Evolutionary conservation across 352 stramenopile species (phyloP).

Genomic region (Phytophthora vignae): DNA sequence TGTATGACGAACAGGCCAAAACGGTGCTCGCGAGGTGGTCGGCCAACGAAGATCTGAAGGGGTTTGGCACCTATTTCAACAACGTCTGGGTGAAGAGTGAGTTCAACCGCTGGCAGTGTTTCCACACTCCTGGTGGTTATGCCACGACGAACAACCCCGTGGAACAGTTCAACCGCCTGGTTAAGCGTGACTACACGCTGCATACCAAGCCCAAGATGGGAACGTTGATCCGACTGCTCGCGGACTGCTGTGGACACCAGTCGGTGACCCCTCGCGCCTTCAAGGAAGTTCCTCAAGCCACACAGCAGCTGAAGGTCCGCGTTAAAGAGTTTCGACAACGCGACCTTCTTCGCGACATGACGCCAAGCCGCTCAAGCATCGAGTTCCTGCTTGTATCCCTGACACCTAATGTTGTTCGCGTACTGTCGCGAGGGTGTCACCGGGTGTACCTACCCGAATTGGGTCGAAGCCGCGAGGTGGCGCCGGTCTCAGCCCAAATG

Average conservation of each 20-base stretch:
- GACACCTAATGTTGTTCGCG: neutral
- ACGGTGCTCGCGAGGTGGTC: too few species aligned
- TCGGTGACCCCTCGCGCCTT: neutral
- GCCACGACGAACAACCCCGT: too few species aligned
- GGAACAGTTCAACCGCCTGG: slow-evolving; percentile 1
- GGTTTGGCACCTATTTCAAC: too few species aligned
- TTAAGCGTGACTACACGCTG: slow-evolving; percentile 3
- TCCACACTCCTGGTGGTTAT: too few species aligned
- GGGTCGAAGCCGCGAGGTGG: neutral
- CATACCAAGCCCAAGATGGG: neutral
- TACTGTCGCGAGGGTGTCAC: neutral
- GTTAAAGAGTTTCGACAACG: neutral
- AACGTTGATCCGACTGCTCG: neutral
- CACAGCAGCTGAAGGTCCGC: neutral
- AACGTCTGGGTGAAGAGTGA: too few species aligned
- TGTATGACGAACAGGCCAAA: too few species aligned
- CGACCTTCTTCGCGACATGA: too few species aligned
- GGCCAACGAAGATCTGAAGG: too few species aligned
- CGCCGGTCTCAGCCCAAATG: neutral
- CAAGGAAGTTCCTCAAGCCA: neutral
- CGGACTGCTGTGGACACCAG: neutral
- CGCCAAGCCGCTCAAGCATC: neutral
- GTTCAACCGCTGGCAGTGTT: too few species aligned
- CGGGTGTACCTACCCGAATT: neutral
- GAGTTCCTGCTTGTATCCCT: neutral